Evolutionary conservation across 2,329 filamentous ascomycete species (phyloP), one percentile per base, ranked within the genome.

Genomic region (Fusarium sp.): DNA sequence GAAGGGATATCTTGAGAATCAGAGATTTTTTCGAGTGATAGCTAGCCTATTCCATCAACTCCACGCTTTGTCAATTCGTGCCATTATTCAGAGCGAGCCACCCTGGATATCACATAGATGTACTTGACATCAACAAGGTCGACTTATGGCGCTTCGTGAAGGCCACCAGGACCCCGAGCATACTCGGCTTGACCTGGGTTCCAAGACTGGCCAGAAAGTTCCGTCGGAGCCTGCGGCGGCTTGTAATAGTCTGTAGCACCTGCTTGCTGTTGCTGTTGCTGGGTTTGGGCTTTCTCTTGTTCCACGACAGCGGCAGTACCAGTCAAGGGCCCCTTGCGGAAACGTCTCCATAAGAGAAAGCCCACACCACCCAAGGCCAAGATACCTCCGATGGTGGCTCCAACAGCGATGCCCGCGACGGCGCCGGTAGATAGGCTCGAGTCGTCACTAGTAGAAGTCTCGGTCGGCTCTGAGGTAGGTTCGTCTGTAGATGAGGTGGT

Each of bases 351-450:
- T 14, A 72, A 35, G 15, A 79, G 64, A 43, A 79, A 78, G 0
- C 76, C 78, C 1, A 69, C 11, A 2, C 68, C 72, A 0, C 45
- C 76, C 9, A 79, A 68, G 6, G 75, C 2, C 8, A 58, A 2
- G 1, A 79, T 30, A 2, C 76, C 77, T 4, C 68, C 77, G 0
- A 79, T 15, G 2, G 75, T 74, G 0, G 78, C 69, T 4, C 74
- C 78, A 6, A 79, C 76, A 0, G 75, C 78, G 6, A 80, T 69
- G 8, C 78, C 78, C 6, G 74, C 78, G 3, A 78, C 70, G 0
- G 78, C 78, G 1, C 78, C 78, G 0, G 62, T 74, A 1, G 76
- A 76, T 2, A 80, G 43, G 1, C 70, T 59, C 1, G 47, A 17
- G 5, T 63, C 27, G 3, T 45, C 45, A 14, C 32, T 17, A 12